Evolutionary conservation across 768 basidiomycete genomes (phyloP).

Genomic region (Suillus alpinus): DNA sequence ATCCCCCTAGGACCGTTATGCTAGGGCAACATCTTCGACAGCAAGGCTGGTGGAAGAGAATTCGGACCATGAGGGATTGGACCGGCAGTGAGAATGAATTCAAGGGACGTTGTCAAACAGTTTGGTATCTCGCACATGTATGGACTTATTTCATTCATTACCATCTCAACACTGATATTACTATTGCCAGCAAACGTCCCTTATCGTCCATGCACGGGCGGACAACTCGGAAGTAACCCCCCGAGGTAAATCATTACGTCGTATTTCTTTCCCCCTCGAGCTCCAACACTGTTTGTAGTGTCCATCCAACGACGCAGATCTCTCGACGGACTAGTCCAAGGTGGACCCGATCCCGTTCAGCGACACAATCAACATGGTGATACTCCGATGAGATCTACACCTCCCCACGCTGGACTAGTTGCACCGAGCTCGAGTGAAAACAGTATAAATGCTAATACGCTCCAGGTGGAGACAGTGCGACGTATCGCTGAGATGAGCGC

Average conservation of each 20-base stretch:
- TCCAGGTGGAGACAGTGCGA: neutral
- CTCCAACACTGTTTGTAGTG: neutral
- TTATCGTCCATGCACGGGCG: neutral
- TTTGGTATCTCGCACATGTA: neutral
- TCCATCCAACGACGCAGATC: neutral
- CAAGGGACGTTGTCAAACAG: accelerated
- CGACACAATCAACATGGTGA: neutral
- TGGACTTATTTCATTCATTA: neutral
- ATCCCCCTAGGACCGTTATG: neutral
- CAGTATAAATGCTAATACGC: neutral
- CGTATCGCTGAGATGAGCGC: neutral
- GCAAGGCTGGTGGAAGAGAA: neutral
- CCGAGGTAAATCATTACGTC: neutral
- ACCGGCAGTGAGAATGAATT: neutral
- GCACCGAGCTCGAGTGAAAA: neutral
- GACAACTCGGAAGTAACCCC: neutral
- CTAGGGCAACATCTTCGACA: neutral
- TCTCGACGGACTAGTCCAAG: neutral
- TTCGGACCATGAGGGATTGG: neutral
- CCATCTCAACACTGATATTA: neutral
- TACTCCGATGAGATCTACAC: neutral
- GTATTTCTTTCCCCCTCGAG: neutral
- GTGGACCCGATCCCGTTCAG: neutral
- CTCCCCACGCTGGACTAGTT: neutral
- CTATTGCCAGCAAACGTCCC: neutral